A percentile compares a stretch with the other conserved stretches of the same genome.
Conservation (phyloP, 768 basidiomycete species). For the Rickenella mellea region DNA sequence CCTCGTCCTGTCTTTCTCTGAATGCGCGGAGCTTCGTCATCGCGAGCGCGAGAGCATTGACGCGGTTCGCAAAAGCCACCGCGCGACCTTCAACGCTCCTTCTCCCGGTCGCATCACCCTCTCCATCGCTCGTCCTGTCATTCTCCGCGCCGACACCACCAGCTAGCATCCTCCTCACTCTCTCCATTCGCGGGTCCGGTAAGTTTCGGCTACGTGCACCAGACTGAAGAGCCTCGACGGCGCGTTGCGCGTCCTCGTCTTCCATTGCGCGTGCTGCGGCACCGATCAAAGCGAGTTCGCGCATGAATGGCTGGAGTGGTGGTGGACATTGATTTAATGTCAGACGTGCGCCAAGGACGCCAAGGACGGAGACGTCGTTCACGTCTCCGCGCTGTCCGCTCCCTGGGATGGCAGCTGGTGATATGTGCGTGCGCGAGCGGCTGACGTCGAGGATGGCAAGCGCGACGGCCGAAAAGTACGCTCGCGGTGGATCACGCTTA, state of each 20-base stretch:
- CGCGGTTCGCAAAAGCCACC: constrained; percentile 65
- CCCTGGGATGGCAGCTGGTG: background rate
- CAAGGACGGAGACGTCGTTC: constrained; percentile 34
- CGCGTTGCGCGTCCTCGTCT: constrained; percentile 42
- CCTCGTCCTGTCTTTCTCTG: constrained; percentile 56
- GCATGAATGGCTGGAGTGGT: constrained; percentile 60
- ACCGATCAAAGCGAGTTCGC: constrained; percentile 49
- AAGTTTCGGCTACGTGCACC: constrained; percentile 28
- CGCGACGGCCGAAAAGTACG: constrained; percentile 72
- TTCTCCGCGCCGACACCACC: constrained; percentile 40
- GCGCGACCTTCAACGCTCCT: constrained; percentile 55
- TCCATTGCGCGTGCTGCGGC: constrained; percentile 36
- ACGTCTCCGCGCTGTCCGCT: background rate
- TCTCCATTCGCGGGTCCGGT: constrained; percentile 42
- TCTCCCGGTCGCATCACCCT: constrained; percentile 25
- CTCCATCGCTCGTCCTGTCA: constrained; percentile 15
- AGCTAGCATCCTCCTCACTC: constrained; percentile 47
- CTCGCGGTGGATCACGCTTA: constrained; percentile 53
- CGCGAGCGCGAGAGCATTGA: constrained; percentile 63
- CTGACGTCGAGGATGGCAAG: constrained; percentile 66
- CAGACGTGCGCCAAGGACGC: constrained; percentile 49
- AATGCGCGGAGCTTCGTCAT: constrained; percentile 69
- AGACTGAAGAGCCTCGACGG: constrained; percentile 30
- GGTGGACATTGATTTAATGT: constrained; percentile 53
- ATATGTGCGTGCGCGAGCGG: constrained; percentile 17